Evolutionary conservation across 768 basidiomycete genomes (phyloP).

Genomic region (Harrya chromipes): DNA sequence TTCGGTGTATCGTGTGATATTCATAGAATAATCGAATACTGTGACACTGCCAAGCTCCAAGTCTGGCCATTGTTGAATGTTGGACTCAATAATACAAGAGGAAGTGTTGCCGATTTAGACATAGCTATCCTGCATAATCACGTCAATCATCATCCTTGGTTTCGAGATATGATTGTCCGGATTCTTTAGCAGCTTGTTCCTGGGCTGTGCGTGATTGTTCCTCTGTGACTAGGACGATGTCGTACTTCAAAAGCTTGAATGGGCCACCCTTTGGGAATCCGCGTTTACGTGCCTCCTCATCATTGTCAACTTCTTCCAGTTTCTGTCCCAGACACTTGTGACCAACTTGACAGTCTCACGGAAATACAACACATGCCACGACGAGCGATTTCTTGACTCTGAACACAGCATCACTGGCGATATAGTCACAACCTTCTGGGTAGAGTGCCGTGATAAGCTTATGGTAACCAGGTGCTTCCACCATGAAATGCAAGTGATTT

Average conservation of each 20-base stretch:
- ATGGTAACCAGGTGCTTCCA: slow-evolving; percentile 69
- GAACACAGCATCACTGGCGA: slow-evolving; percentile 74
- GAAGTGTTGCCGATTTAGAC: not conserved
- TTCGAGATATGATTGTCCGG: not conserved
- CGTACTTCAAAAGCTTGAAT: slow-evolving; percentile 46
- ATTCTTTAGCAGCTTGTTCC: slow-evolving; percentile 13
- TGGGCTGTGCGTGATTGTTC: slow-evolving; percentile 37
- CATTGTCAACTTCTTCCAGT: slow-evolving; percentile 51
- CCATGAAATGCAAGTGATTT: slow-evolving; percentile 74
- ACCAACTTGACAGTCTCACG: not conserved
- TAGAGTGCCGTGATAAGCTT: slow-evolving; percentile 74
- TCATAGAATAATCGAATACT: too few species aligned
- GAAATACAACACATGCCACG: slow-evolving; percentile 48
- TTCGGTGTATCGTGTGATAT: too few species aligned
- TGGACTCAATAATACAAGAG: not conserved
- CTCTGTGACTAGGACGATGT: slow-evolving; percentile 44
- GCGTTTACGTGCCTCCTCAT: slow-evolving; percentile 50
- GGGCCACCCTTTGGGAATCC: slow-evolving; percentile 42
- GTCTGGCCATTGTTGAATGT: not conserved
- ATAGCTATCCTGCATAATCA: not conserved
- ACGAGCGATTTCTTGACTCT: slow-evolving; percentile 79
- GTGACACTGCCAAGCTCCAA: not conserved
- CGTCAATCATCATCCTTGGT: slow-evolving; percentile 2
- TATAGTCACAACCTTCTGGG: slow-evolving; percentile 63
- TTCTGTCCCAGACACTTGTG: slow-evolving; percentile 36